Evolutionary conservation across 1,284 basidiomycete genomes (phyloP), one percentile per base, ranked within the genome.

Genomic region (Moesziomyces sp.): DNA sequence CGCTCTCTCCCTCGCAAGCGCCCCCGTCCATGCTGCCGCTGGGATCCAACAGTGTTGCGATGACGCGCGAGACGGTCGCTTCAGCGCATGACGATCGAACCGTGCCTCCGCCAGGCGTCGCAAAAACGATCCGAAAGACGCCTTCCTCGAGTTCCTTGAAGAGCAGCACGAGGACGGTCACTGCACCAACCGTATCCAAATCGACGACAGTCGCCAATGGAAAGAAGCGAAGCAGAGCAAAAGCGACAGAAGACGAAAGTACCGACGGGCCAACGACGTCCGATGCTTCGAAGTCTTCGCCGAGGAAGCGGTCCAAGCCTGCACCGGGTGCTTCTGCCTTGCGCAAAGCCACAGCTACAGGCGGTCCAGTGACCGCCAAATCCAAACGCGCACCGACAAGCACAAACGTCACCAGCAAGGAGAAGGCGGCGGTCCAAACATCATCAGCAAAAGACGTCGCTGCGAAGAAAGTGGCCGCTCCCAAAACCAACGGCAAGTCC

Each of bases 71-170:
- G 10, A 55, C 21, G 13, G 52, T 62, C 5, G 21, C 45, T 30
- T 52, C 52, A 3, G 59, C 66, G 18, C 23, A 59, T 7, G 59
- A 69, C 18, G 44, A 48, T 19, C 55, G 66, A 5, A 59, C 63
- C 5, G 66, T 69, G 16, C 59, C 59, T 42, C 59, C 66, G 21
- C 66, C 59, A 2, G 52, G 33, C 24, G 48, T 14, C 30, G 19
- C 35, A 6, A 48, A 40, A 0, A 19, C 21, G 3, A 21, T 69
- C 23, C 59, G 59, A 28, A 69, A 62, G 30, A 46, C 26, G 5
- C 45, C 66, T 3, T 63, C 60, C 14, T 42, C 49, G 19, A 47
- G 66, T 19, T 56, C 66, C 28, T 56, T 63, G 14, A 63, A 62
- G 52, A 21, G 52, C 24, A 56, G 52, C 35, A 30, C 56, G 13